Evolutionary conservation across 306 rosid species (phyloP), one percentile per base, ranked within the genome.

Genomic region (Urtica urens): DNA sequence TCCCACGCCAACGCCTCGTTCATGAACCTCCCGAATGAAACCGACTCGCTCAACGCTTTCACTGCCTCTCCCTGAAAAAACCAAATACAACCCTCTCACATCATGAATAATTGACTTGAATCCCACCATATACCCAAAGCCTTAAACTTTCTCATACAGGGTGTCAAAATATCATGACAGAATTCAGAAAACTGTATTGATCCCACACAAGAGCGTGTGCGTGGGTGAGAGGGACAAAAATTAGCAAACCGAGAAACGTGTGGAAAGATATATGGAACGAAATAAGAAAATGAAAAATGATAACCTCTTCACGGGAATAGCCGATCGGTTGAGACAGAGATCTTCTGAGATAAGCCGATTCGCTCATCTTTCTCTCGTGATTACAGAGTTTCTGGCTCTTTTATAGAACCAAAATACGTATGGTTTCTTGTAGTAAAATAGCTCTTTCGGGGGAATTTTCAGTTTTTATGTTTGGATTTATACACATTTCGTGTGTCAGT

Each of bases 11-110:
- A 55, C 39, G 60, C 28, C 50, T 85, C 95, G 0, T 94, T 39
- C 82, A 78, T 69, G 69, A 61, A 90, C 70, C 92, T 79, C 14
- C 99, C 95, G 11, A 90, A 90, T 13, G 95, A 85, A 62, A 90
- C 70, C 0, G 99, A 90, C 58, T 85, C 95, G 35, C 82, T 82
- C 2, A 90, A 76, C 25, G 61, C 61, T 14, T 65, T 62, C 53
- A 63, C 6, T 3, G 77, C 78, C 45, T 79, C 77, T 8, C 62
- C 68, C 99, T 84, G 66, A 29, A 72, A 44, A 59, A 41, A 28
- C 21, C 4, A n/a, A 52, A 51, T 38, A 4, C 59, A 56, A 10
- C 33, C 27, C 35, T 34, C 65, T 57, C 61, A 57, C 2, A 21
- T 43, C 43, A 3, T 37, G 14, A 38, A 42, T 45, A n/a, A n/a